Conservation (phyloP, 2,329 filamentous ascomycete genomes). For the Fusarium nurragi region DNA sequence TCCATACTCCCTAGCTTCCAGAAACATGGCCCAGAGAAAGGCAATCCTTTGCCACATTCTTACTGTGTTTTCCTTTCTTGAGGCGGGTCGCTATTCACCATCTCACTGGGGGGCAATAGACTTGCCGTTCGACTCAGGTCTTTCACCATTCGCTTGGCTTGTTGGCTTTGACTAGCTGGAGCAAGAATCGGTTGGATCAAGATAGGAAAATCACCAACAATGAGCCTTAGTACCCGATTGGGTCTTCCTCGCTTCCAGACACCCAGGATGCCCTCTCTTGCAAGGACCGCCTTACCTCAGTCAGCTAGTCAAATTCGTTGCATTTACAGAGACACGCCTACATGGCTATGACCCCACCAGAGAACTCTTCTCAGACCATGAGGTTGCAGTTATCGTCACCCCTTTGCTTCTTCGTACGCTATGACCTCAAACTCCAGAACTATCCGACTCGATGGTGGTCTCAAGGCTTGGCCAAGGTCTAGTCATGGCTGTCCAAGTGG, state of each 20-base stretch:
- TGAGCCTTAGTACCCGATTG: background rate
- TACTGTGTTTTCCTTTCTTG: background rate
- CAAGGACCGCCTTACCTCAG: background rate
- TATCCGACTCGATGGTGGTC: conserved; percentile 7
- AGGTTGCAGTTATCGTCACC: conserved; percentile 20
- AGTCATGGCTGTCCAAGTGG: conserved; percentile 15
- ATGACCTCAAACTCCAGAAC: conserved; percentile 5
- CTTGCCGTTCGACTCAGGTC: conserved; percentile 1
- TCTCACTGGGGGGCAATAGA: background rate
- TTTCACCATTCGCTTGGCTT: background rate
- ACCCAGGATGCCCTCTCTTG: conserved; percentile 12
- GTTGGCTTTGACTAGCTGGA: background rate
- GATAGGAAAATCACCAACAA: background rate
- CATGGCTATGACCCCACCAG: background rate
- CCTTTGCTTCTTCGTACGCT: conserved; percentile 8
- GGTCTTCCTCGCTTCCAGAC: conserved; percentile 23
- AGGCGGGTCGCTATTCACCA: background rate
- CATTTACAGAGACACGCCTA: conserved; percentile 1
- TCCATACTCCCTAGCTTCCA: background rate
- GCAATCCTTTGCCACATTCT: conserved; percentile 2
- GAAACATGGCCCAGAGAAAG: background rate
- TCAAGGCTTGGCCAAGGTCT: conserved; percentile 10
- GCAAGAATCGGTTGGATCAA: background rate
- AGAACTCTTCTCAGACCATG: background rate
- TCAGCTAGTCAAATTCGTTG: conserved; percentile 5